These are phyloP conservation scores for Phaeosphaeria sp. DNA, from an alignment of 2,329 filamentous ascomycete genomes.

Conservation along the genomic window DNA sequence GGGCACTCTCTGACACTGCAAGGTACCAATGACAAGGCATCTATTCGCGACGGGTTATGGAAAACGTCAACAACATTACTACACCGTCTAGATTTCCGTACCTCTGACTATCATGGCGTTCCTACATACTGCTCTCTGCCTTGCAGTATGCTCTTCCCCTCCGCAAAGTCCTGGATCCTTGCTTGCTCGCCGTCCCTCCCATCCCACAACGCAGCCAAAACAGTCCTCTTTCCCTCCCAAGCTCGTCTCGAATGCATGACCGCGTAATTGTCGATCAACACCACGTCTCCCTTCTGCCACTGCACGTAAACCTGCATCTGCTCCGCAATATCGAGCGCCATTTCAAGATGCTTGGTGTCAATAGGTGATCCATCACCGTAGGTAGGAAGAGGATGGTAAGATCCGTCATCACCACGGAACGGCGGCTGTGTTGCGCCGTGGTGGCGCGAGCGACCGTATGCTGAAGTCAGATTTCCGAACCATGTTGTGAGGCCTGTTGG, in stretches of 20 bases:
- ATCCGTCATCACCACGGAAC: conserved; percentile 14
- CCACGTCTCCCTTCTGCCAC: conserved; percentile 18
- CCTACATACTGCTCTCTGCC: background rate
- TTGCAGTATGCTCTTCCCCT: conserved; percentile 6
- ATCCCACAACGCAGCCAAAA: conserved; percentile 21
- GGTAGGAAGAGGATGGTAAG: conserved; percentile 16
- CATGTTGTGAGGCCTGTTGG: conserved; percentile 9
- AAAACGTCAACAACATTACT: too few species aligned
- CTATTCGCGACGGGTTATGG: too few species aligned
- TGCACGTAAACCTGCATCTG: conserved; percentile 13
- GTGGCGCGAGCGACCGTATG: conserved; percentile 14
- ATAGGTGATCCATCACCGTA: conserved; percentile 21
- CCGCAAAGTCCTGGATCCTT: conserved; percentile 4
- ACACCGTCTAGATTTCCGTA: too few species aligned
- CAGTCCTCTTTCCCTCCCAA: conserved; percentile 15
- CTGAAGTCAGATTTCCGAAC: conserved; percentile 18
- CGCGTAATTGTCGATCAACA: conserved; percentile 23
- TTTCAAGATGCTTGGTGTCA: conserved; percentile 14
- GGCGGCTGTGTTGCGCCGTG: conserved; percentile 17
- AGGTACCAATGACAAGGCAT: too few species aligned
- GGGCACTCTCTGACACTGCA: background rate
- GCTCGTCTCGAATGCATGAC: conserved; percentile 19
- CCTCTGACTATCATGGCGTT: background rate
- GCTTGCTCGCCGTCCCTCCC: background rate
- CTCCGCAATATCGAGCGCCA: conserved; percentile 14